Conservation (phyloP, 441 rosid genomes). For the Biscutella laevigata region DNA sequence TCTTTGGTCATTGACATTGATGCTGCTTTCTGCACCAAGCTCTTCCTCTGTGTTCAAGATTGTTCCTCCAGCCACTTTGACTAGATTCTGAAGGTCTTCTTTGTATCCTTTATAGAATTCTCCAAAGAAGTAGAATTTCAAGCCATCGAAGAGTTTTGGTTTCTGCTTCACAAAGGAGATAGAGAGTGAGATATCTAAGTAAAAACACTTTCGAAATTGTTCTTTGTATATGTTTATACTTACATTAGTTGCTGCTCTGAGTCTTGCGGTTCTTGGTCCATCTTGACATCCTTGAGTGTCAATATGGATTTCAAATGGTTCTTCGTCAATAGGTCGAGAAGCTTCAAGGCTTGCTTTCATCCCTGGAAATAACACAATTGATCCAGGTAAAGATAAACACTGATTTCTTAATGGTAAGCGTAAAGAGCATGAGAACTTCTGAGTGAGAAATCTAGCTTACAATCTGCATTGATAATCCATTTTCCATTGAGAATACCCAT, state of each 20-base stretch:
- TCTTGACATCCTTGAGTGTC: constrained; percentile 58
- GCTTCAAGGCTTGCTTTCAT: constrained; percentile 65
- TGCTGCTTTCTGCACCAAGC: constrained; percentile 17
- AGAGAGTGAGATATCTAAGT: background rate
- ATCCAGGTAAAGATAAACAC: background rate
- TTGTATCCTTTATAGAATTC: constrained; percentile 50
- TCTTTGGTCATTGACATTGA: constrained; percentile 10
- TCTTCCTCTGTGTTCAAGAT: constrained; percentile 37
- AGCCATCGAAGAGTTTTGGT: constrained; percentile 61
- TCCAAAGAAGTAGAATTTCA: constrained; percentile 54
- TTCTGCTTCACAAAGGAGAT: constrained; percentile 32
- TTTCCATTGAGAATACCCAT: constrained; percentile 73
- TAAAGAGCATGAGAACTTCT: background rate
- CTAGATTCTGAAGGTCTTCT: constrained; percentile 59
- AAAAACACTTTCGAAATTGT: background rate
- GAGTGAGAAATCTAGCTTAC: constrained; percentile 38
- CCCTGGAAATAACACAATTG: constrained; percentile 42
- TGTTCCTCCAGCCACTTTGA: constrained; percentile 55
- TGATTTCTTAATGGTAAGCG: background rate
- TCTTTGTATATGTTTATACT: background rate
- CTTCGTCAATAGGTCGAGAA: constrained; percentile 43
- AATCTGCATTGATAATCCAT: constrained; percentile 68
- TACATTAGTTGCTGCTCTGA: constrained; percentile 47
- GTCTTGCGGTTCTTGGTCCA: constrained; percentile 72
- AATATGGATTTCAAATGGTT: constrained; percentile 52